Percentiles rank a stretch among this genome's conserved stretches.
These are phyloP conservation scores for Nadsonia fulvescens DNA, from an alignment of 805 yeast species.

Conservation along the genomic window DNA sequence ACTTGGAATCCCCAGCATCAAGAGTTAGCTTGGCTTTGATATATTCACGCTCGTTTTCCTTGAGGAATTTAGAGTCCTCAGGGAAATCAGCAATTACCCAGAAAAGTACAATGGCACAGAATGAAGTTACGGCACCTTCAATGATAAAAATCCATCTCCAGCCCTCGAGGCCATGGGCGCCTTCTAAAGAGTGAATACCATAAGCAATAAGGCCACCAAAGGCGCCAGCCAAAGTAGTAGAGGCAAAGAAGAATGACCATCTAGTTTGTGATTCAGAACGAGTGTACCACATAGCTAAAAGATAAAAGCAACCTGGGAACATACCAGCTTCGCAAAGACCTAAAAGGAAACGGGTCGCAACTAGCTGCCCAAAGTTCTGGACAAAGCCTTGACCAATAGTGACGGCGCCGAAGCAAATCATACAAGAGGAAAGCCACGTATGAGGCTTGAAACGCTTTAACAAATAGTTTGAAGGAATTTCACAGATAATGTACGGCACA, in stretches of 20 bases:
- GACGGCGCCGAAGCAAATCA: conserved; percentile 44
- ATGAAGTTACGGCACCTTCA: conserved; percentile 26
- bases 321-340: conserved; percentile 57
- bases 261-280: conserved; percentile 51
- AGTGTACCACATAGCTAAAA: conserved; percentile 47
- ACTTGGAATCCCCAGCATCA: conserved; percentile 32
- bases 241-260: conserved; percentile 49
- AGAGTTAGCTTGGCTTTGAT: conserved; percentile 40
- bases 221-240: conserved; percentile 59
- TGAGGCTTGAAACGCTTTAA: conserved; percentile 46
- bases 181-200: conserved; percentile 35
- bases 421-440: conserved; percentile 40
- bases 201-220: conserved; percentile 60
- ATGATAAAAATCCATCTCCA: conserved; percentile 41
- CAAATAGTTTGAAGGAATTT: conserved; percentile 43
- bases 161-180: conserved; percentile 25
- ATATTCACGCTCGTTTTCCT: conserved; percentile 32
- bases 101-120: conserved; percentile 19
- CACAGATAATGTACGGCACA: conserved; percentile 49
- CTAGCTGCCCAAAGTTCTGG: conserved; percentile 36
- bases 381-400: conserved; percentile 52
- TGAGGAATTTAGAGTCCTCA: conserved; percentile 40
- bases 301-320: conserved; percentile 60
- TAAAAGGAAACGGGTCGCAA: conserved; percentile 44
- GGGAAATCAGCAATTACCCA: conserved; percentile 56